Evolutionary conservation across 176 grass and related monocot genomes (phyloP).

Genomic region (Typha latifolia): DNA sequence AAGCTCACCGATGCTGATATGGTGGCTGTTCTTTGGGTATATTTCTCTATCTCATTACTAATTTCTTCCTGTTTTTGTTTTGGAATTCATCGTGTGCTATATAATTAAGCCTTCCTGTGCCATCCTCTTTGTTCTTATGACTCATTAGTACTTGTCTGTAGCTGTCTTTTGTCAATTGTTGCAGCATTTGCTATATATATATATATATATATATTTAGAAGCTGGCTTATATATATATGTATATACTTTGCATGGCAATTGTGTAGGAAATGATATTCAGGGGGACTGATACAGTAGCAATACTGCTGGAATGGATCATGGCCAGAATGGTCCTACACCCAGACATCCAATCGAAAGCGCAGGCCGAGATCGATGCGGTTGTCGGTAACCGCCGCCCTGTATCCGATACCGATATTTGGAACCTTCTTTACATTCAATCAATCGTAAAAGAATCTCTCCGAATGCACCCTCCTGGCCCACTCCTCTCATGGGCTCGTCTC

Average conservation of each 20-base stretch:
- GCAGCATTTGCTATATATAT: background rate
- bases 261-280: slow-evolving; percentile 82
- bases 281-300: slow-evolving; percentile 70
- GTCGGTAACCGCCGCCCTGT: slow-evolving; percentile 23
- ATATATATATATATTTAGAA: slow-evolving; percentile 13
- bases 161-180: background rate
- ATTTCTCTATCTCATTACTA: background rate
- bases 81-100: too few species aligned
- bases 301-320: slow-evolving; percentile 73
- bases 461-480: slow-evolving; percentile 75
- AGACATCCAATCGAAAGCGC: slow-evolving; percentile 63
- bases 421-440: slow-evolving; percentile 45
- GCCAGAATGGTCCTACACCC: slow-evolving; percentile 73
- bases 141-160: too few species aligned
- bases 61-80: too few species aligned
- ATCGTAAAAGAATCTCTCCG: slow-evolving; percentile 74
- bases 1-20: slow-evolving; percentile 63
- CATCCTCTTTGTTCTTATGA: too few species aligned
- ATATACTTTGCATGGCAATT: background rate
- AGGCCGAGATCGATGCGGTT: slow-evolving; percentile 40
- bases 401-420: slow-evolving; percentile 38
- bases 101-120: too few species aligned
- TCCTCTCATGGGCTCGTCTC: slow-evolving; percentile 76
- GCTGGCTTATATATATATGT: background rate
- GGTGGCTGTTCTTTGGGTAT: slow-evolving; percentile 80